Conservation (phyloP, 805 yeast species). For the Ogataea trehaloabstinens region DNA sequence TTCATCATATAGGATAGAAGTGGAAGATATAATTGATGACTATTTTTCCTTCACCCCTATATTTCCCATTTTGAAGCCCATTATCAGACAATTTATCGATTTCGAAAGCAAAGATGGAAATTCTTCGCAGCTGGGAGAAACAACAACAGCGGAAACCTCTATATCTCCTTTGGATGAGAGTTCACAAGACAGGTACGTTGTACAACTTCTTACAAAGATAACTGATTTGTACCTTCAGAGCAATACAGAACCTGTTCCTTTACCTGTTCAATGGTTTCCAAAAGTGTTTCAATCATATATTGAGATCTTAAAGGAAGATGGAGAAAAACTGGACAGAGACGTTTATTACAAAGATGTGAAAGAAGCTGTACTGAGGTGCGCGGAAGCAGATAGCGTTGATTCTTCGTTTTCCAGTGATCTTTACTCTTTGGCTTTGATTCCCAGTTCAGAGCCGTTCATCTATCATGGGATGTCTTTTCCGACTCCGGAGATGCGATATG, state of each 20-base stretch:
- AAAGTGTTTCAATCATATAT: slow-evolving; percentile 23
- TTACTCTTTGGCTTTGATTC: slow-evolving; percentile 24
- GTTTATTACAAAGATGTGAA: slow-evolving; percentile 20
- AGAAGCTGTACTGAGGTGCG: slow-evolving; percentile 19
- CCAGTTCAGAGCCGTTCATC: slow-evolving; percentile 22
- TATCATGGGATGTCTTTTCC: slow-evolving; percentile 20
- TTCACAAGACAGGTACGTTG: slow-evolving; percentile 2
- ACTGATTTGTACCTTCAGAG: slow-evolving; percentile 7
- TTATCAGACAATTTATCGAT: slow-evolving; percentile 12
- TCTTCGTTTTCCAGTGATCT: slow-evolving; percentile 20
- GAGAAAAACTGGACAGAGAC: slow-evolving; percentile 18
- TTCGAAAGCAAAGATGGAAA: slow-evolving; percentile 1
- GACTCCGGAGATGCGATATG: slow-evolving; percentile 26
- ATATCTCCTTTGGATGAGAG: background rate
- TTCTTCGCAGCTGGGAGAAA: background rate
- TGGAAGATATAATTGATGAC: slow-evolving; percentile 16
- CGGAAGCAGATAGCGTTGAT: slow-evolving; percentile 8
- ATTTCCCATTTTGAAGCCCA: slow-evolving; percentile 24
- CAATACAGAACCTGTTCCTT: slow-evolving; percentile 5
- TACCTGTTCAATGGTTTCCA: slow-evolving; percentile 25
- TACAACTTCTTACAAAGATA: slow-evolving; percentile 5
- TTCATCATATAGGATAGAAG: background rate
- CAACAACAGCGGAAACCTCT: background rate
- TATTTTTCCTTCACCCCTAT: slow-evolving; percentile 26
- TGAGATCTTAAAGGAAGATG: slow-evolving; percentile 17